These are phyloP conservation scores for Castanea mollissima DNA, from an alignment of 306 rosid species.

Conservation along the genomic window DNA sequence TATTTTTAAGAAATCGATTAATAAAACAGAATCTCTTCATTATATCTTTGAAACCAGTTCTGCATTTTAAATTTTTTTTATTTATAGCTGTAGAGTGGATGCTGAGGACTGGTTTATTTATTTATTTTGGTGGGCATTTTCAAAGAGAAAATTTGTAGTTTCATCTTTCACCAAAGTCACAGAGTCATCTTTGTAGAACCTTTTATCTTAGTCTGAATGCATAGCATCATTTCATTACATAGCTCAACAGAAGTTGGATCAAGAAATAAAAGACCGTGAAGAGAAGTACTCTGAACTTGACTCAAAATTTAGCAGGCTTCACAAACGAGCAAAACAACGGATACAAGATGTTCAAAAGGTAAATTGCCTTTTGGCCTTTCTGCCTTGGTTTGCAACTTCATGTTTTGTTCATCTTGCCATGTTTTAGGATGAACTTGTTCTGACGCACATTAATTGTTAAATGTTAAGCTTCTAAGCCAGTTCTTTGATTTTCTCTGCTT, in stretches of 20 bases:
- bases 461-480: background rate
- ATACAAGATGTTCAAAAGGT: constrained; percentile 98
- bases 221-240: constrained; percentile 31
- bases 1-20: background rate
- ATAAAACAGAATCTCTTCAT: background rate
- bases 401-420: constrained; percentile 10
- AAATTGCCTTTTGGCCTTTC: constrained; percentile 19
- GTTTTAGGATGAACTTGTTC: constrained; percentile 14
- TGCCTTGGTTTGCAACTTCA: constrained; percentile 6
- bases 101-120: background rate
- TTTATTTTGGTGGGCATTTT: background rate
- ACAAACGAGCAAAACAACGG: constrained; percentile 96
- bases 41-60: constrained; percentile 8
- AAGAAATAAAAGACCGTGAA: constrained; percentile 84
- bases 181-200: background rate
- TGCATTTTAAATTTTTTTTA: background rate
- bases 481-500: background rate
- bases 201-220: constrained; percentile 29
- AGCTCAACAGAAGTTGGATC: constrained; percentile 78
- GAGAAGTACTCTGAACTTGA: constrained; percentile 95
- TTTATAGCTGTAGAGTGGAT: background rate
- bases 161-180: background rate
- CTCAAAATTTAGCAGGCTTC: constrained; percentile 84
- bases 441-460: constrained; percentile 8
- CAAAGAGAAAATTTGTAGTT: constrained; percentile 8